Evolutionary conservation across 2,329 filamentous ascomycete genomes (phyloP).

Genomic region (Colletotrichum tofieldiae): DNA sequence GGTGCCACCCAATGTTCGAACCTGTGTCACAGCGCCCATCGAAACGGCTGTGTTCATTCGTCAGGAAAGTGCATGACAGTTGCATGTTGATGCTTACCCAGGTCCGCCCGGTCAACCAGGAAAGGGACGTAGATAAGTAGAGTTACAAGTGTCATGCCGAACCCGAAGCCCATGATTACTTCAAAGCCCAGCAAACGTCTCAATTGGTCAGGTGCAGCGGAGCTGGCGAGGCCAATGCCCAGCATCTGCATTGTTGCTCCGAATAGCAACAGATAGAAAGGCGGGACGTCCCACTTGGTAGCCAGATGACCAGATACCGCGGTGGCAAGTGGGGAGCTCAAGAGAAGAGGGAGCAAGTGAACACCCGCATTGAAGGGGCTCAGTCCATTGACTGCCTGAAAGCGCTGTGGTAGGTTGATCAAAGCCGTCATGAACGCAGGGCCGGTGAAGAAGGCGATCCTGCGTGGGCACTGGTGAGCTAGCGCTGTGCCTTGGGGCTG

Average conservation of each 20-base stretch:
- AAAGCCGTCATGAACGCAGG: constrained; percentile 54
- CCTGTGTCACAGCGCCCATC: constrained; percentile 56
- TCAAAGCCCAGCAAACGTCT: constrained; percentile 53
- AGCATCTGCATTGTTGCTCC: constrained; percentile 51
- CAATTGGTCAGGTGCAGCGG: constrained; percentile 43
- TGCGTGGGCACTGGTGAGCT: constrained; percentile 34
- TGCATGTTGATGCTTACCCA: constrained; percentile 45
- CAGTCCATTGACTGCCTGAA: constrained; percentile 53
- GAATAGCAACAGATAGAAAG: constrained; percentile 51
- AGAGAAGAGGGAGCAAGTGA: constrained; percentile 52
- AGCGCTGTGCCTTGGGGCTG: constrained; percentile 8
- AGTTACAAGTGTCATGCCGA: constrained; percentile 53
- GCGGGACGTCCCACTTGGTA: constrained; percentile 48
- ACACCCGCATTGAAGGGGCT: constrained; percentile 52
- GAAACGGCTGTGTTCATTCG: constrained; percentile 48
- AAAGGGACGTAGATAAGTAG: constrained; percentile 52
- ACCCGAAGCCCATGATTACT: constrained; percentile 55
- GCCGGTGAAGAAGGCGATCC: constrained; percentile 51
- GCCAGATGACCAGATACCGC: constrained; percentile 49
- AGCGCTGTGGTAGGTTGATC: constrained; percentile 56
- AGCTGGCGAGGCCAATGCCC: constrained; percentile 53
- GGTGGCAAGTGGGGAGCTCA: constrained; percentile 52
- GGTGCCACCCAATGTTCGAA: constrained; percentile 56
- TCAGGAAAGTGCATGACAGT: constrained; percentile 7
- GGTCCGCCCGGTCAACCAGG: constrained; percentile 50